phyloP scores from a whole-genome alignment of 2,329 filamentous ascomycete species.

The Sodiomyces alkalinus region DNA sequence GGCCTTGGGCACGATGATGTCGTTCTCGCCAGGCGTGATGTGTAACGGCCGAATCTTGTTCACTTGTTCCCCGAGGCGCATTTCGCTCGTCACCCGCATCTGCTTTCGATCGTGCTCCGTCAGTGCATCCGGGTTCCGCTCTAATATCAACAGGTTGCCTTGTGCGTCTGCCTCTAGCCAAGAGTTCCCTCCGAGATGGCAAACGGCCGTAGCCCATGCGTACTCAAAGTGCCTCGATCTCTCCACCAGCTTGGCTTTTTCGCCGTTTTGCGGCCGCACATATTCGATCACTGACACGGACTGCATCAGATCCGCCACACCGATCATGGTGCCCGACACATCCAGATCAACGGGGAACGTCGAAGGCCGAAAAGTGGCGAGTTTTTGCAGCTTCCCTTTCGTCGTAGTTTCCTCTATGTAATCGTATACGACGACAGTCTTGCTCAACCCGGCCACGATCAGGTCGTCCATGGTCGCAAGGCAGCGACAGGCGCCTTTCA shows the following conservation, averaged over 20 bases:
- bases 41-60: conserved; percentile 70
- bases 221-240: conserved; percentile 68
- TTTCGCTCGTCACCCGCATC: conserved; percentile 62
- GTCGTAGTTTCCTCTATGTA: conserved; percentile 41
- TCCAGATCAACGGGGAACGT: conserved; percentile 74
- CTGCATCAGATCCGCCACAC: conserved; percentile 88
- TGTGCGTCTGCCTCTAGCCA: conserved; percentile 79
- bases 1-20: conserved; percentile 63
- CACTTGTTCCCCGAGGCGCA: conserved; percentile 83
- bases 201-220: conserved; percentile 67
- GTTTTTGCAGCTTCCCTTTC: conserved; percentile 46
- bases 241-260: conserved; percentile 53
- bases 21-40: conserved; percentile 46
- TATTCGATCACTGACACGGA: conserved; percentile 70
- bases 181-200: conserved; percentile 53
- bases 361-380: conserved; percentile 64
- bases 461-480: conserved; percentile 59
- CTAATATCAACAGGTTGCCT: conserved; percentile 74
- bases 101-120: conserved; percentile 57
- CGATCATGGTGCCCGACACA: conserved; percentile 59
- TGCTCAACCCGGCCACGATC: conserved; percentile 77
- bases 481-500: conserved; percentile 71
- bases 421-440: conserved; percentile 54
- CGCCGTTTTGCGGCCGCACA: conserved; percentile 36
- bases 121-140: conserved; percentile 55